Conservation (phyloP, 2,329 filamentous ascomycete species). For the Trichoderma hamatum region DNA sequence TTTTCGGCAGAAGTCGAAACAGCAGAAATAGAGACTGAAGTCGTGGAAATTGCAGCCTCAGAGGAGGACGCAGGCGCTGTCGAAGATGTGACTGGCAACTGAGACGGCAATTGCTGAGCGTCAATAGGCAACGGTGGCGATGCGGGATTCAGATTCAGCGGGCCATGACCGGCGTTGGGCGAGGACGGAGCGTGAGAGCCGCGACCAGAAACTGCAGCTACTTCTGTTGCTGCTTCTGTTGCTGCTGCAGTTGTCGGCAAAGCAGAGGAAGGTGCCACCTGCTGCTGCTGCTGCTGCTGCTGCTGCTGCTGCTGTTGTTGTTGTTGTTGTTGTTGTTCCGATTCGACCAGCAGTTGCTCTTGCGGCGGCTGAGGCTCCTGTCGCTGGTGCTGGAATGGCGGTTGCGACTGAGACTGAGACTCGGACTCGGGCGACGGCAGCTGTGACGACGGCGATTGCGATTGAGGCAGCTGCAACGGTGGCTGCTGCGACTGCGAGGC, state of each 20-base stretch:
- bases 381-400: background rate
- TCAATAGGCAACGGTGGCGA: conserved; percentile 4
- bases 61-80: background rate
- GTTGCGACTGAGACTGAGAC: background rate
- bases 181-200: conserved; percentile 18
- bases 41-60: conserved; percentile 32
- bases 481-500: background rate
- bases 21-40: background rate
- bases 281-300: background rate
- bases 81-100: background rate
- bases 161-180: conserved; percentile 16
- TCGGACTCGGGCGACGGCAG: background rate
- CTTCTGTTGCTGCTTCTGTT: background rate
- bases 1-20: conserved; percentile 32
- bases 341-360: background rate
- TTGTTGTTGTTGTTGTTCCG: background rate
- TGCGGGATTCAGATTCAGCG: conserved; percentile 12
- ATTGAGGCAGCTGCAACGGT: background rate
- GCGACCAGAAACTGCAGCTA: background rate
- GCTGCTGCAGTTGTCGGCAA: background rate
- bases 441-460: background rate
- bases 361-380: background rate
- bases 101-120: background rate
- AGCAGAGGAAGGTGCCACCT: background rate
- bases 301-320: background rate